phyloP scores from a whole-genome alignment of 164 flowering plant species.

The Litsea cubeba region DNA sequence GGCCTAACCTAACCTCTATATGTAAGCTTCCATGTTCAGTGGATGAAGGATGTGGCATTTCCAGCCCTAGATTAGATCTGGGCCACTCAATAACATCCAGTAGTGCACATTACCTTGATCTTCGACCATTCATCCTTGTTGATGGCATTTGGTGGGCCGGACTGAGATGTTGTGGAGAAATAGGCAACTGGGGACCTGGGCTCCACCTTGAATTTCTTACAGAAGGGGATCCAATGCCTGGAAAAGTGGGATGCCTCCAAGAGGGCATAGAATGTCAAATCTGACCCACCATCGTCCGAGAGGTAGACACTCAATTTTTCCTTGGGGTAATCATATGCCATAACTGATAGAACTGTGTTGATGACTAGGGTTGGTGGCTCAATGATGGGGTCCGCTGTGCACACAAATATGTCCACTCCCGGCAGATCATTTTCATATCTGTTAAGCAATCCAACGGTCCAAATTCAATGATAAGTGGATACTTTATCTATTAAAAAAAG shows the following conservation, averaged over 20 bases:
- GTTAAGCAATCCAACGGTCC: not conserved
- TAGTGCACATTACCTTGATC: conserved; percentile 5
- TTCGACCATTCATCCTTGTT: not conserved
- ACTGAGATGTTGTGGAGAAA: conserved; percentile 9
- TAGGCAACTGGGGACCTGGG: conserved; percentile 40
- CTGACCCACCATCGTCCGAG: conserved; percentile 48
- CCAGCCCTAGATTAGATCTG: too few species aligned
- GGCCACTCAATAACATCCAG: too few species aligned
- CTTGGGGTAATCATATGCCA: conserved; percentile 44
- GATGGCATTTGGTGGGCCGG: conserved; percentile 2
- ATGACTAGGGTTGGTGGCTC: conserved; percentile 47
- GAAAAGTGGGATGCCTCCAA: conserved; percentile 38
- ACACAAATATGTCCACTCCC: conserved; percentile 38
- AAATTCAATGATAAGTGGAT: not conserved
- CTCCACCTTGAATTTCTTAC: conserved; percentile 29
- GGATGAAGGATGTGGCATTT: too few species aligned
- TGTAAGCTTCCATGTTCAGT: too few species aligned
- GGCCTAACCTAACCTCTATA: too few species aligned
- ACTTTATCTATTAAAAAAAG: not conserved
- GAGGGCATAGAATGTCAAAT: conserved; percentile 38
- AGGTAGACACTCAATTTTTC: conserved; percentile 39
- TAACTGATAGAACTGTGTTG: conserved; percentile 36
- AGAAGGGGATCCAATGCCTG: conserved; percentile 45
- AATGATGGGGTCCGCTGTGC: conserved; percentile 41
- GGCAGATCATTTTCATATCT: conserved; percentile 29